Conservation (phyloP, 83 land plant species). For the Diphasiastrum complanatum region DNA sequence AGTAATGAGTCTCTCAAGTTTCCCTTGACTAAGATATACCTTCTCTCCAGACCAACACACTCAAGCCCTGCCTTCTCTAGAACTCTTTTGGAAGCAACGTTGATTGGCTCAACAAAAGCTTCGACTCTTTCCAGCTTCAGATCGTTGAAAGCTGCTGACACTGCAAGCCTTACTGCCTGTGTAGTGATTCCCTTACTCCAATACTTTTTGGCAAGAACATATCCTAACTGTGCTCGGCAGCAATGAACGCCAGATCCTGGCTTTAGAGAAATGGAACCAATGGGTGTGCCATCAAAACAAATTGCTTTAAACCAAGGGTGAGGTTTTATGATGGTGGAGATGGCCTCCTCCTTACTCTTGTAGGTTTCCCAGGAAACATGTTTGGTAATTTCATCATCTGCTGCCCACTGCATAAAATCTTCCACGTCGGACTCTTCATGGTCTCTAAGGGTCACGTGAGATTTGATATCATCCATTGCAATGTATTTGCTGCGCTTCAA, state of each 20-base stretch:
- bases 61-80: slow-evolving; percentile 57
- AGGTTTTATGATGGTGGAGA: slow-evolving; percentile 18
- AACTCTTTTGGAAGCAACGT: slow-evolving; percentile 43
- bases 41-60: slow-evolving; percentile 36
- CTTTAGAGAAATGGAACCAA: slow-evolving; percentile 2
- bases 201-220: slow-evolving; percentile 30
- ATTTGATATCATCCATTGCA: too few relatives aligned
- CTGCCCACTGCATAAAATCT: slow-evolving; percentile 50
- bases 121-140: slow-evolving; percentile 49
- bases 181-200: slow-evolving; percentile 58
- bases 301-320: slow-evolving; percentile 59
- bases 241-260: neutral
- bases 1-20: too few relatives aligned
- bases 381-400: slow-evolving; percentile 38
- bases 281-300: slow-evolving; percentile 35
- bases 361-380: slow-evolving; percentile 39
- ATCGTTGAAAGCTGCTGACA: slow-evolving; percentile 29
- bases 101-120: slow-evolving; percentile 37
- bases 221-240: slow-evolving; percentile 47
- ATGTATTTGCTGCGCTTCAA: too few relatives aligned
- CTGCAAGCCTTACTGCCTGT: slow-evolving; percentile 41
- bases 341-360: slow-evolving; percentile 34
- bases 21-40: slow-evolving; percentile 33
- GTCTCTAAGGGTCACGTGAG: slow-evolving; percentile 35
- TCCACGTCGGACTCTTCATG: slow-evolving; percentile 37